Evolutionary conservation across 495 filamentous ascomycete genomes (phyloP), one percentile per base, ranked within the genome.

Genomic region (Bacidia gigantensis): DNA sequence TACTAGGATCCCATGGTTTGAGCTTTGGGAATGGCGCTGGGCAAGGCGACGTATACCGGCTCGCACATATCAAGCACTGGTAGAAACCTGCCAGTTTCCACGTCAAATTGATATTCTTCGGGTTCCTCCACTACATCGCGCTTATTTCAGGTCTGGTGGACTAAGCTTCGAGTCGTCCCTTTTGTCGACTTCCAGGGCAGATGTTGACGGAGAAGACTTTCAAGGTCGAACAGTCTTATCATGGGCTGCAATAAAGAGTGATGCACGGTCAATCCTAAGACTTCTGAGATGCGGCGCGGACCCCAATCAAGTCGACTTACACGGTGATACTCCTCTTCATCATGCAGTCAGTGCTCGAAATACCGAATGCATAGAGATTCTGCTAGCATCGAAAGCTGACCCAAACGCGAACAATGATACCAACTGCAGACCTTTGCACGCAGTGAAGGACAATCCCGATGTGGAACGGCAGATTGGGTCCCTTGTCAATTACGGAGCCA

Each of bases 231-330:
- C 52, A 9, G 25, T 26, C 2, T 47, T 55, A 17, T 42, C 25
- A 11, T 50, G 52, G 52, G 52, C 46, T 20, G 46, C 39, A 14
- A 7, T 1, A 17, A 10, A 14, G 5, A 12, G 38, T 14, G 46
- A 55, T 22, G 2, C 1, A 2, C 24, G 26, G 9, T 23, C 18
- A n/a, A 41, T 55, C 2, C 24, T 40, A 3, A 22, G 26, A 17
- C 46, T 55, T 18, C 52, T 55, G 20, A 20, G 23, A 7, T 44
- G 22, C 41, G 46, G 52, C 42, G 46, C 52, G 21, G n/a, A 55
- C 18, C 52, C 38, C 20, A 32, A 32, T 23, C 29, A 50, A 25
- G 22, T 1, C 22, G 32, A 32, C 23, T 11, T 3, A 26, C 3
- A 0, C 14, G 52, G 52, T 9, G 0, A 0, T 5, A 50, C 46